Conservation (phyloP, 2,329 filamentous ascomycete species). For the Lasiodiplodia sp. region DNA sequence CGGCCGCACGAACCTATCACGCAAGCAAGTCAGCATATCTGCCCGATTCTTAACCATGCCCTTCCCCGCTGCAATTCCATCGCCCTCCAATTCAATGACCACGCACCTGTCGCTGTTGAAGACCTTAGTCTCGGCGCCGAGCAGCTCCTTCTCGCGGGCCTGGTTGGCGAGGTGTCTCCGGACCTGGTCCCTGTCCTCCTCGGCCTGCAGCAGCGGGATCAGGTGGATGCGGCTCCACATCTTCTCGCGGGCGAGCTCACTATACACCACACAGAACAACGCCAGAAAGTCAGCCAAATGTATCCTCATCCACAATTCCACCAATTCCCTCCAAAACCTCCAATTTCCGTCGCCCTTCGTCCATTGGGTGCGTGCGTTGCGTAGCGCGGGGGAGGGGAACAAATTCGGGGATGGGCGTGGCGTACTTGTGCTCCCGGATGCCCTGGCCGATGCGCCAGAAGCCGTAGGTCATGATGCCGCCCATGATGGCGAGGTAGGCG, state of each 20-base stretch:
- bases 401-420: conserved; percentile 31
- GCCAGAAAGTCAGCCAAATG: background rate
- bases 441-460: conserved; percentile 87
- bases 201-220: conserved; percentile 90
- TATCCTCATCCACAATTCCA: background rate
- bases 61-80: background rate
- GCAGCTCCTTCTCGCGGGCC: conserved; percentile 86
- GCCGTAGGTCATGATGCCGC: conserved; percentile 82
- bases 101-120: conserved; percentile 89
- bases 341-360: background rate
- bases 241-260: conserved; percentile 94
- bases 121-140: conserved; percentile 82
- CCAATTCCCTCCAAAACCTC: background rate
- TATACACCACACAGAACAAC: conserved; percentile 45
- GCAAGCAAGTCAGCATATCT: background rate
- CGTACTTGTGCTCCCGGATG: conserved; percentile 90
- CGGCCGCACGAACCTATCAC: conserved; percentile 67
- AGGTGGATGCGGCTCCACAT: conserved; percentile 98
- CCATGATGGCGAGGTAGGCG: conserved; percentile 78
- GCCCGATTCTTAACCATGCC: no score
- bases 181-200: conserved; percentile 95
- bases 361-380: background rate
- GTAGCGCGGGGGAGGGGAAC: background rate
- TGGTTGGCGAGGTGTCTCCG: conserved; percentile 85
- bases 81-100: background rate